Evolutionary conservation across 192 early-diverging fungal genomes (phyloP).

Genomic region (Pilaira anomala): DNA sequence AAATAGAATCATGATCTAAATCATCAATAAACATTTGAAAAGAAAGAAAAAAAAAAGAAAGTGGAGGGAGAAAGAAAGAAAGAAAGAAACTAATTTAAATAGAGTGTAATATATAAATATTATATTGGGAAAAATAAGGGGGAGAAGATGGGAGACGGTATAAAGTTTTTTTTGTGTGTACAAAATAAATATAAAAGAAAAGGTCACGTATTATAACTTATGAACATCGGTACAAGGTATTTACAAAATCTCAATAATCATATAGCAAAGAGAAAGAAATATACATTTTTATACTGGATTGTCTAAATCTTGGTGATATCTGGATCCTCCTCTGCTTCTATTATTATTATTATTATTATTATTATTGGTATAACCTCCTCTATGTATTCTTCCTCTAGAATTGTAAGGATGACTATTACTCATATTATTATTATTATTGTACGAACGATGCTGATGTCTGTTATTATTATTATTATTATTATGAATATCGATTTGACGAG

Average conservation of each 20-base stretch:
- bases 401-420: neutral
- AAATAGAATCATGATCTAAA: neutral
- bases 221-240: too few species aligned
- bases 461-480: neutral
- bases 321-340: neutral
- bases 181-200: too few species aligned
- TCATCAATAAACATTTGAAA: neutral
- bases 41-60: neutral
- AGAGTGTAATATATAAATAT: neutral
- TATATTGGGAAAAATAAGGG: too few species aligned
- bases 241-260: too few species aligned
- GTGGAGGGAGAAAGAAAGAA: neutral
- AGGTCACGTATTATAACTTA: too few species aligned
- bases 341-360: neutral
- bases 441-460: neutral
- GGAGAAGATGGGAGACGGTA: too few species aligned
- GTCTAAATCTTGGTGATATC: constrained; percentile 8
- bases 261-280: too few species aligned
- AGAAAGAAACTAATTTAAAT: neutral
- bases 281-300: neutral
- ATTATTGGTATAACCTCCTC: neutral
- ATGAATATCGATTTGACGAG: neutral
- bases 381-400: neutral
- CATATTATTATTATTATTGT: constrained; percentile 3
- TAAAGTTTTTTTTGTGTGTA: too few species aligned